Evolutionary conservation across 148 eudicot species (phyloP).

Genomic region (Nepenthes mirabilis): DNA sequence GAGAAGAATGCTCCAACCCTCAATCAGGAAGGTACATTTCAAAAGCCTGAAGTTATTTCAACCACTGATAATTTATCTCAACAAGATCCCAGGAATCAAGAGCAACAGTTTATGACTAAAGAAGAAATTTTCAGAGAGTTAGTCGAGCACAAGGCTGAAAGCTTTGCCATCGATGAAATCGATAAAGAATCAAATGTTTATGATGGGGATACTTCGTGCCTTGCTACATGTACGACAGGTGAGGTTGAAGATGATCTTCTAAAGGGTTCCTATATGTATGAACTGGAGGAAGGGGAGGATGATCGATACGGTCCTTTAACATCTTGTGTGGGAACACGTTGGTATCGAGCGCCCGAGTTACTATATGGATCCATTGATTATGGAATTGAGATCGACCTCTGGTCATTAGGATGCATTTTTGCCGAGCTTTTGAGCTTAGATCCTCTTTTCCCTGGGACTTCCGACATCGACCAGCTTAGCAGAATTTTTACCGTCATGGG

Average conservation of each 20-base stretch:
- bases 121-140: constrained; percentile 24
- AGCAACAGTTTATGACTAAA: constrained; percentile 14
- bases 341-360: constrained; percentile 90
- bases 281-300: constrained; percentile 36
- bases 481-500: constrained; percentile 67
- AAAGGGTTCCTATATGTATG: constrained; percentile 37
- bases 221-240: constrained; percentile 69
- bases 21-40: constrained; percentile 10
- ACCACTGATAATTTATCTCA: constrained; percentile 1
- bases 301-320: constrained; percentile 44
- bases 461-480: constrained; percentile 83
- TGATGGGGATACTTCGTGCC: constrained; percentile 82
- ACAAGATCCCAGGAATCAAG: constrained; percentile 22
- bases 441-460: constrained; percentile 69
- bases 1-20: constrained; percentile 20
- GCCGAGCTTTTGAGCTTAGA: constrained; percentile 74
- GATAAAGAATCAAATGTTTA: constrained; percentile 48
- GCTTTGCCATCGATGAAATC: constrained; percentile 23
- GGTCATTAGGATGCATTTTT: constrained; percentile 92
- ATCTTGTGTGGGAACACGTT: constrained; percentile 92
- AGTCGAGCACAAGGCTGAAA: constrained; percentile 32
- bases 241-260: constrained; percentile 56
- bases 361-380: constrained; percentile 77
- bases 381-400: constrained; percentile 73
- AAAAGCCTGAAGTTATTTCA: constrained; percentile 16